Evolutionary conservation across 768 basidiomycete genomes (phyloP).

Genomic region (Trichaptum fuscoviolaceum): DNA sequence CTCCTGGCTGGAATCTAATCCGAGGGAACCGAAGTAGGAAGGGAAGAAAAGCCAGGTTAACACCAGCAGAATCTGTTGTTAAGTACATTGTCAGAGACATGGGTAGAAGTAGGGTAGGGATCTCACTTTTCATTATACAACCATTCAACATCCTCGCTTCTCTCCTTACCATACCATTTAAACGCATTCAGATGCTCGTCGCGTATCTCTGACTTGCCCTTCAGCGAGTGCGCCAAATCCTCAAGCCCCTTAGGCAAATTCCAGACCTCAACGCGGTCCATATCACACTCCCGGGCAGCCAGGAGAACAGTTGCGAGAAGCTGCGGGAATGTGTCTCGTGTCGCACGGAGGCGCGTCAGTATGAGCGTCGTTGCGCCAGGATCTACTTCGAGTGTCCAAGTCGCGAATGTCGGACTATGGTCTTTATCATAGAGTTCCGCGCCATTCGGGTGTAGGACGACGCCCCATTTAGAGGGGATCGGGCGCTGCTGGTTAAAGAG

Average conservation of each 20-base stretch:
- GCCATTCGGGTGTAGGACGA: slow-evolving; percentile 8
- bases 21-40: too few species aligned
- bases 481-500: slow-evolving; percentile 5
- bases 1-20: too few species aligned
- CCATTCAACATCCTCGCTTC: slow-evolving; percentile 34
- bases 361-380: slow-evolving; percentile 31
- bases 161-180: slow-evolving; percentile 44
- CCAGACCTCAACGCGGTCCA: slow-evolving; percentile 43
- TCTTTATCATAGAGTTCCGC: slow-evolving; percentile 9
- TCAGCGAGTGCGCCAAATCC: slow-evolving; percentile 21
- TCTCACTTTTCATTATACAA: slow-evolving; percentile 44
- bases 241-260: slow-evolving; percentile 33
- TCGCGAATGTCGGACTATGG: slow-evolving; percentile 27
- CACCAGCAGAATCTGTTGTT: slow-evolving; percentile 37
- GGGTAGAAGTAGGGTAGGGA: neutral
- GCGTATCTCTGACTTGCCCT: slow-evolving; percentile 29
- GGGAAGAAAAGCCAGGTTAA: slow-evolving; percentile 13
- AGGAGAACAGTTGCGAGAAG: slow-evolving; percentile 32
- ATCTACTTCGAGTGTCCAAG: slow-evolving; percentile 39
- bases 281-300: slow-evolving; percentile 28
- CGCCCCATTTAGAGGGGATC: slow-evolving; percentile 24
- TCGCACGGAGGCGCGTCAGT: slow-evolving; percentile 37
- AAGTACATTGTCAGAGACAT: neutral
- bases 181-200: slow-evolving; percentile 37
- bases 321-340: slow-evolving; percentile 25